Conservation (phyloP, 768 basidiomycete species). For the Paxillus ammoniavirescens region DNA sequence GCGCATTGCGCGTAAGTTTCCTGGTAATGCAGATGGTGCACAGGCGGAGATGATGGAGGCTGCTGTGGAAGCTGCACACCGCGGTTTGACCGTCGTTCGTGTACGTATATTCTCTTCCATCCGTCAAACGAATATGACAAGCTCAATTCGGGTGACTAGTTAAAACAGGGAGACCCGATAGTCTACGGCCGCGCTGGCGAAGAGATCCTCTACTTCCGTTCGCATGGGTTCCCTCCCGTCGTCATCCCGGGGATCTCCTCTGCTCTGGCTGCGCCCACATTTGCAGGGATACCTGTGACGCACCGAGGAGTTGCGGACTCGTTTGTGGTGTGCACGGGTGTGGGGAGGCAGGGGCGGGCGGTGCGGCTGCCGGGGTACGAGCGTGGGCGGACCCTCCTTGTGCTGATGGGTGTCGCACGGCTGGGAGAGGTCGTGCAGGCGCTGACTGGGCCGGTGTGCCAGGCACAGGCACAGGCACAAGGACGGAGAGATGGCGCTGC, state of each 20-base stretch:
- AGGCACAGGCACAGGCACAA: background rate
- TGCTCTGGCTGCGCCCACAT: slow-evolving; percentile 84
- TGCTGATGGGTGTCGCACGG: slow-evolving; percentile 96
- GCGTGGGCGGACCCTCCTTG: slow-evolving; percentile 72
- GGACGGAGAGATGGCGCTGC: slow-evolving; percentile 49
- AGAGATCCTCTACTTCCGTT: slow-evolving; percentile 89
- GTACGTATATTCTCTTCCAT: slow-evolving; percentile 40
- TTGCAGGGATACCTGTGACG: slow-evolving; percentile 91
- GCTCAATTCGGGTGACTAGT: slow-evolving; percentile 36
- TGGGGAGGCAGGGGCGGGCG: slow-evolving; percentile 80
- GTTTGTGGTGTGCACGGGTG: slow-evolving; percentile 90
- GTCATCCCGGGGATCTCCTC: slow-evolving; percentile 90
- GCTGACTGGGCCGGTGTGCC: slow-evolving; percentile 36
- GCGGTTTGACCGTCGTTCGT: slow-evolving; percentile 83
- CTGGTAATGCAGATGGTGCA: slow-evolving; percentile 93
- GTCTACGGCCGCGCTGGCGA: slow-evolving; percentile 95
- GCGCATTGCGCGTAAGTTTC: slow-evolving; percentile 94
- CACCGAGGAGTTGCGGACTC: slow-evolving; percentile 93
- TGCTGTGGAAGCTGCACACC: slow-evolving; percentile 77
- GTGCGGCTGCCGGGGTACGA: slow-evolving; percentile 89
- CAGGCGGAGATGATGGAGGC: slow-evolving; percentile 94
- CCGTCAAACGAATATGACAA: background rate
- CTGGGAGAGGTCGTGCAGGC: slow-evolving; percentile 68
- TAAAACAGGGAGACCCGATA: slow-evolving; percentile 97
- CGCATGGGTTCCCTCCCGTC: slow-evolving; percentile 77